Conservation (phyloP, 352 stramenopile genomes). For the Globisporangium nunn region DNA sequence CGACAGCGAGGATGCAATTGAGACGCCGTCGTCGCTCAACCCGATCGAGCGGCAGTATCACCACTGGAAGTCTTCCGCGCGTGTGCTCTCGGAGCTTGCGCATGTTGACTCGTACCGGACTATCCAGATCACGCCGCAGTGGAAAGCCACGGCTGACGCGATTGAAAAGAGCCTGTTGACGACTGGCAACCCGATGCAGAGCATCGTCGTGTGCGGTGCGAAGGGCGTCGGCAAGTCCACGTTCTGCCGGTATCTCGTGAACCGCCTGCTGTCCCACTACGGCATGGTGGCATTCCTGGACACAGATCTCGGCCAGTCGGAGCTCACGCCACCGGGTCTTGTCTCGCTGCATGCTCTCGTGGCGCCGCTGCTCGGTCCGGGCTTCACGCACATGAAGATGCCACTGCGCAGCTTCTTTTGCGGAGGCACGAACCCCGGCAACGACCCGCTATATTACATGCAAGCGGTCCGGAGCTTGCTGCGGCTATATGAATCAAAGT, state of each 20-base stretch:
- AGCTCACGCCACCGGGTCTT: constrained; percentile 90
- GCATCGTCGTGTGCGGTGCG: constrained; percentile 90
- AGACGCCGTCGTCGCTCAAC: neutral
- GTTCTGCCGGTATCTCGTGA: constrained; percentile 91
- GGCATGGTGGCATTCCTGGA: constrained; percentile 90
- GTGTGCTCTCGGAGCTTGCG: constrained; percentile 46
- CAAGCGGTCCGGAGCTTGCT: constrained; percentile 63
- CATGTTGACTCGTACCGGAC: constrained; percentile 54
- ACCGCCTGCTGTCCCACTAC: constrained; percentile 80
- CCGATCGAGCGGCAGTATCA: constrained; percentile 15
- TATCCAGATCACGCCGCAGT: constrained; percentile 55
- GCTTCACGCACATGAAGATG: constrained; percentile 87
- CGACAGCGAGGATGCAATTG: constrained; percentile 2
- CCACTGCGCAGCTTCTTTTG: constrained; percentile 73
- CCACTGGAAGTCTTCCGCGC: constrained; percentile 42
- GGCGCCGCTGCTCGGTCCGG: constrained; percentile 85
- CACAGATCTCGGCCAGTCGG: constrained; percentile 93
- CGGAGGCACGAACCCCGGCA: constrained; percentile 64
- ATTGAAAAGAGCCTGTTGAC: constrained; percentile 33
- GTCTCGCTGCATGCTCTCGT: constrained; percentile 88
- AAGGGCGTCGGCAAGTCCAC: constrained; percentile 96
- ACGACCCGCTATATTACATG: constrained; percentile 71
- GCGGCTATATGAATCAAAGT: constrained; percentile 53
- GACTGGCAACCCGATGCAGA: constrained; percentile 16
- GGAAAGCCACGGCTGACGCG: constrained; percentile 35